Conservation (phyloP, 2,329 filamentous ascomycete genomes). For the Sporothrix humicola region DNA sequence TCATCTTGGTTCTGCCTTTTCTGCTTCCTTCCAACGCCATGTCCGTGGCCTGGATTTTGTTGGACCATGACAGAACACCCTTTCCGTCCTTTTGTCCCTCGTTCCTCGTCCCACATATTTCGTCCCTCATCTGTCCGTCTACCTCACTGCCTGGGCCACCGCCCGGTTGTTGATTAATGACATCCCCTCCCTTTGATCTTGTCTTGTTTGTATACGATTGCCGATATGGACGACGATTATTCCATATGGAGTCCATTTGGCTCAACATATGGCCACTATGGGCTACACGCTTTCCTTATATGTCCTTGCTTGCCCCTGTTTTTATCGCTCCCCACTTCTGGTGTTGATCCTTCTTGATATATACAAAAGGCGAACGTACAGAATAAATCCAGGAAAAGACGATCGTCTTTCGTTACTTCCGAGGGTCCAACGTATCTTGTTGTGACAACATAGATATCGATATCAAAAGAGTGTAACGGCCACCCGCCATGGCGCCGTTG, state of each 20-base stretch:
- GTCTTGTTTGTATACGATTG: too few species aligned
- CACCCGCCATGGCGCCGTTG: background rate
- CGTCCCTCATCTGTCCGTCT: background rate
- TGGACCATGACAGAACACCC: background rate
- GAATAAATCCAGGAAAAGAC: too few species aligned
- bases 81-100: background rate
- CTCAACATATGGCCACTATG: too few species aligned
- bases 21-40: background rate
- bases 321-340: background rate
- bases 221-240: background rate
- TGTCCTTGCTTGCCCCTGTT: background rate
- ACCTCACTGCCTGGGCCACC: background rate
- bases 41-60: background rate
- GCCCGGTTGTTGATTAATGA: background rate
- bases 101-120: background rate
- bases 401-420: too few species aligned
- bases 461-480: background rate
- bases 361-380: background rate
- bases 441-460: background rate
- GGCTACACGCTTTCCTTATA: slow-evolving; percentile 2
- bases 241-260: background rate
- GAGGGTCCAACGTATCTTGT: too few species aligned
- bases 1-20: background rate
- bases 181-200: background rate
- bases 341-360: background rate